These are phyloP conservation scores for Sporormia fimetaria DNA, from an alignment of 495 filamentous ascomycete genomes.

Conservation along the genomic window DNA sequence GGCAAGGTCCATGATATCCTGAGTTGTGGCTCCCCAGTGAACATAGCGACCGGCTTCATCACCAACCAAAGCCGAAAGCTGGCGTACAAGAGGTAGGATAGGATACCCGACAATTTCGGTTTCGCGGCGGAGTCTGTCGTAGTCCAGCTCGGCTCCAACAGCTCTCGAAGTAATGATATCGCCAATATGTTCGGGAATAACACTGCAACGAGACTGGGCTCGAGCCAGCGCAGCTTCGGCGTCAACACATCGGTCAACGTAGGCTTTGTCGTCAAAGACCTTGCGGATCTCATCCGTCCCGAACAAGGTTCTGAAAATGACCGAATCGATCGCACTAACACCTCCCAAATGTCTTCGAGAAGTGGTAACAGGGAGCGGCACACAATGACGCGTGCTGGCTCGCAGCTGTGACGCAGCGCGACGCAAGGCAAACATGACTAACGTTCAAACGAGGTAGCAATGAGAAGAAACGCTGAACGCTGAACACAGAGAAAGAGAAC, in stretches of 20 bases:
- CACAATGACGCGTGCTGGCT: no score
- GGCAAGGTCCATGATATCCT: slow-evolving; percentile 45
- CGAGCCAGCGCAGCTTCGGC: slow-evolving; percentile 42
- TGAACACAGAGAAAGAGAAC: neutral
- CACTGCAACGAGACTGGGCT: slow-evolving; percentile 36
- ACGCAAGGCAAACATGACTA: slow-evolving; percentile 19
- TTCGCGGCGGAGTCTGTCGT: slow-evolving; percentile 35
- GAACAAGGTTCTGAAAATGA: slow-evolving; percentile 40
- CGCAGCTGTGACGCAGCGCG: slow-evolving; percentile 2
- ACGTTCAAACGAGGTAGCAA: slow-evolving; percentile 11
- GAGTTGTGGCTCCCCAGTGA: slow-evolving; percentile 48
- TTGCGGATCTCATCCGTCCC: slow-evolving; percentile 43
- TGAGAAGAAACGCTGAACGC: neutral
- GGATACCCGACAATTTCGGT: slow-evolving; percentile 46
- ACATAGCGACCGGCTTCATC: slow-evolving; percentile 38
- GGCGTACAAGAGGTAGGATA: slow-evolving; percentile 41
- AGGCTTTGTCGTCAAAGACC: slow-evolving; percentile 42
- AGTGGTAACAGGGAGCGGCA: neutral
- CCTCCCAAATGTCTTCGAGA: slow-evolving; percentile 22
- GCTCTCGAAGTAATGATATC: slow-evolving; percentile 33
- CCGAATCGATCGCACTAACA: slow-evolving; percentile 41
- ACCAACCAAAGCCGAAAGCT: slow-evolving; percentile 34
- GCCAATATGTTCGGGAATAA: slow-evolving; percentile 38
- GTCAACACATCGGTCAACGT: slow-evolving; percentile 40
- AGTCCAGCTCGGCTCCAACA: slow-evolving; percentile 30